Base-by-base conservation (phyloP, 805 yeast species). In the Teunomyces gatunensis region DNA sequence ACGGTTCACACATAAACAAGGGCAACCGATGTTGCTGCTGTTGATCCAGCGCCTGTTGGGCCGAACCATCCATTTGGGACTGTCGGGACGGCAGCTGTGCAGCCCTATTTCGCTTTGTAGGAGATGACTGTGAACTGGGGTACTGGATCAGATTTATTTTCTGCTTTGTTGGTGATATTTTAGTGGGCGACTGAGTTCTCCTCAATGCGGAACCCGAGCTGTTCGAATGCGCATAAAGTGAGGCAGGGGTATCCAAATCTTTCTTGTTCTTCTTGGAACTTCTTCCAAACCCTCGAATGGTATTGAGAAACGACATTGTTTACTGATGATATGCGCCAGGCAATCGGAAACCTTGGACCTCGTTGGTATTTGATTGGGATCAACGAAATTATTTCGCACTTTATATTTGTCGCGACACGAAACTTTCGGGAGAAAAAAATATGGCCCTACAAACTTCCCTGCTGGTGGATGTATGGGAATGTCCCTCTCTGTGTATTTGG, bases 1-100 rank as follows among this genome's bases (percentile, higher is more conserved):
- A 94, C 11, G 97, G 98, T 57, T 91, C 96, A 60, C 94, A 84
- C 55, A 94, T 64, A 60, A 91, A 94, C 47, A 94, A 69, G 4
- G 90, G 89, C 32, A 63, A 51, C 27, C 54, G 51, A 18, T 46
- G 56, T 35, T 45, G 53, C 29, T 45, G 49, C 13, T 52, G 52
- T 12, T 47, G 55, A 35, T 51, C 37, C 17, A 25, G 25, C 36
- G 10, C 52, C 40, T 45, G 53, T 42, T 47, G 58, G 36, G 29
- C 37, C 12, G 33, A 17, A 10, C 15, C 27, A 11, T 37, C 25
- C 39, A 33, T 3, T 20, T 28, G 45, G n/a, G 44, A 40, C 37
- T 40, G 49, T 34, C 49, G 44, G 23, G 35, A 49, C 27, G 55
- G 51, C 54, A 53, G 52, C 39, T 33, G 46, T 18, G 49, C 44